Percentiles rank a stretch among this genome's conserved stretches.
These are phyloP conservation scores for Sphaerostilbella broomeana DNA, from an alignment of 2,329 filamentous ascomycete genomes.

Conservation along the genomic window DNA sequence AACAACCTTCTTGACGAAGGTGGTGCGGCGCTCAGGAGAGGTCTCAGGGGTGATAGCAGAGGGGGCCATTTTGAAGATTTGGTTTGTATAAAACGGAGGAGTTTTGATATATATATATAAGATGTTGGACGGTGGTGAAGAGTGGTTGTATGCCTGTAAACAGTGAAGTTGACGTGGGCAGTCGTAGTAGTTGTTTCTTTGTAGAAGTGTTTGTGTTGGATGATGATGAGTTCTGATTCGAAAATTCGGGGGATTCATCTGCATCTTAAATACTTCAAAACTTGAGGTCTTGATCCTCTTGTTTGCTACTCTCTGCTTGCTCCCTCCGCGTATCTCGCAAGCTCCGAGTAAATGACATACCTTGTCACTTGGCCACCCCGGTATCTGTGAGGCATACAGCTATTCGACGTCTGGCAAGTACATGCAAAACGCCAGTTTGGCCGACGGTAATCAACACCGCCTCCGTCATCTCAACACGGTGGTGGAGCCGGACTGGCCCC, in stretches of 20 bases:
- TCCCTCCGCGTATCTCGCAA: no score
- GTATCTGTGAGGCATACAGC: neutral
- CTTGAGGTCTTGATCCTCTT: neutral
- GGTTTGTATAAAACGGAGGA: neutral
- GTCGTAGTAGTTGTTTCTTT: no score
- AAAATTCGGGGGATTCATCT: slow-evolving; percentile 8
- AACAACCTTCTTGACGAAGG: slow-evolving; percentile 24
- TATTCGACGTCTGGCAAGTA: neutral
- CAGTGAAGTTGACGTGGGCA: no score
- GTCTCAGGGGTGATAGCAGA: slow-evolving; percentile 29
- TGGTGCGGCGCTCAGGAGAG: slow-evolving; percentile 26
- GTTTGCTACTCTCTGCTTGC: neutral
- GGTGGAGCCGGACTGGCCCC: slow-evolving; percentile 15
- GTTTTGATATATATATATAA: neutral
- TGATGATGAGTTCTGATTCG: slow-evolving; percentile 4
- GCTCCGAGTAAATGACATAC: neutral
- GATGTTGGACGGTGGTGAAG: neutral
- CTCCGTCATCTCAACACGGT: slow-evolving; percentile 17
- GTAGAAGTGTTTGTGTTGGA: slow-evolving; percentile 12
- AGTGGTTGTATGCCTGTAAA: neutral
- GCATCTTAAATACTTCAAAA: slow-evolving; percentile 17
- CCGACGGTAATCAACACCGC: slow-evolving; percentile 17
- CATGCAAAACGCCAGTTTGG: slow-evolving; percentile 1
- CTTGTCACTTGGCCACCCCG: neutral
- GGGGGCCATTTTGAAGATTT: slow-evolving; percentile 27